These are phyloP conservation scores for Fomitopsis pulvina DNA, from an alignment of 768 basidiomycete genomes.

Conservation along the genomic window DNA sequence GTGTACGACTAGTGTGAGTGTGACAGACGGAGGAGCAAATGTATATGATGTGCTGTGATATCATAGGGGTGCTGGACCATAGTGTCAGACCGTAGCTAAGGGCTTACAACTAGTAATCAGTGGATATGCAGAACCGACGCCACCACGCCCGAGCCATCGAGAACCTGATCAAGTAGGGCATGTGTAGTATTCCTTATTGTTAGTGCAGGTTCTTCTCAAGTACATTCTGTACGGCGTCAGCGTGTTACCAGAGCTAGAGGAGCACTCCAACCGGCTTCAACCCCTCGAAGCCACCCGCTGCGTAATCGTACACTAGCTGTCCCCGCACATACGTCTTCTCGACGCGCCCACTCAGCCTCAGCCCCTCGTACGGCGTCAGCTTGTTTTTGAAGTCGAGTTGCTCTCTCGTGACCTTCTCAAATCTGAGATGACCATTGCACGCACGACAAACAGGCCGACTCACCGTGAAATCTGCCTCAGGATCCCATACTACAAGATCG, in stretches of 20 bases:
- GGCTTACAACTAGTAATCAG: no score
- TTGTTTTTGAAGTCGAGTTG: conserved; percentile 88
- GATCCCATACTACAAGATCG: conserved; percentile 84
- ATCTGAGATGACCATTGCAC: conserved; percentile 3
- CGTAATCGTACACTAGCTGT: conserved; percentile 49
- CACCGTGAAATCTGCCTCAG: conserved; percentile 40
- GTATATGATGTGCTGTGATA: no score
- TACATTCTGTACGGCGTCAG: not conserved
- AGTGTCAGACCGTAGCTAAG: no score
- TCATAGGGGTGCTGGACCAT: no score
- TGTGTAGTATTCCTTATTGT: no score
- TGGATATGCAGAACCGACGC: no score
- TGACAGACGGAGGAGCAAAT: no score
- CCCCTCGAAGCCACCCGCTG: conserved; percentile 22
- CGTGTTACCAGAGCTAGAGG: conserved; percentile 1
- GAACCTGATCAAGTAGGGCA: no score
- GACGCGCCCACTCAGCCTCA: conserved; percentile 65
- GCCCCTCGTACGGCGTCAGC: conserved; percentile 83
- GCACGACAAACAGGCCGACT: conserved; percentile 6
- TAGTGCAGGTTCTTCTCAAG: no score
- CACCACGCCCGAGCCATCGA: no score
- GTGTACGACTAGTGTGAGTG: no score
- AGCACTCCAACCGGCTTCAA: conserved; percentile 14
- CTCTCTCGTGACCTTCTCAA: conserved; percentile 62
- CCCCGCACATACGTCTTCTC: conserved; percentile 80